These are phyloP conservation scores for Russula griseocarnosa DNA, from an alignment of 768 basidiomycete genomes.

Conservation along the genomic window DNA sequence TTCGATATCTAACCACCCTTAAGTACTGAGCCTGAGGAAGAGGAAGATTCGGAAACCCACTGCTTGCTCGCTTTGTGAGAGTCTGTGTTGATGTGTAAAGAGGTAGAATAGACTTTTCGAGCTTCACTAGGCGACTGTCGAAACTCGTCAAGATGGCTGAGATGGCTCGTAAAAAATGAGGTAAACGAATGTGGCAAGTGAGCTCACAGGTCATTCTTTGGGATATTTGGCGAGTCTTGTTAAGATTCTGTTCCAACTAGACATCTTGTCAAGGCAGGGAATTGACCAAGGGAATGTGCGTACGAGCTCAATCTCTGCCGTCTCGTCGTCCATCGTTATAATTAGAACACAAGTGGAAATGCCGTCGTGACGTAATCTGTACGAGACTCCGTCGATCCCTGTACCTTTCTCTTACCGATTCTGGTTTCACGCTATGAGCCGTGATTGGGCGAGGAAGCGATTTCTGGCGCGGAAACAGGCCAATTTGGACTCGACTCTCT, in stretches of 20 bases:
- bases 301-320: constrained; percentile 59
- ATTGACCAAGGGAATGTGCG: neutral
- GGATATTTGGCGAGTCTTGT: constrained; percentile 81
- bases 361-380: too few relatives aligned
- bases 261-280: constrained; percentile 3
- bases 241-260: constrained; percentile 82
- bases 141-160: constrained; percentile 81
- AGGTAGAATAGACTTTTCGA: constrained; percentile 82
- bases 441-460: too few relatives aligned
- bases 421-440: too few relatives aligned
- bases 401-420: too few relatives aligned
- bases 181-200: neutral
- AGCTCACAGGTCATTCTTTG: constrained; percentile 83
- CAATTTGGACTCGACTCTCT: too few relatives aligned
- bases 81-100: constrained; percentile 76
- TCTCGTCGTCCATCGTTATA: constrained; percentile 52
- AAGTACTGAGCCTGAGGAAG: neutral
- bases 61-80: constrained; percentile 64
- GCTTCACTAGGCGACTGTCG: constrained; percentile 72
- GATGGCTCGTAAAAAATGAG: constrained; percentile 30
- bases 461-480: too few relatives aligned
- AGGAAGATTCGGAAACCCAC: constrained; percentile 41
- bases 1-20: constrained; percentile 61
- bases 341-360: neutral
- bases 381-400: too few relatives aligned